Evolutionary conservation across 768 basidiomycete genomes (phyloP).

Genomic region (Lactarius vividus): DNA sequence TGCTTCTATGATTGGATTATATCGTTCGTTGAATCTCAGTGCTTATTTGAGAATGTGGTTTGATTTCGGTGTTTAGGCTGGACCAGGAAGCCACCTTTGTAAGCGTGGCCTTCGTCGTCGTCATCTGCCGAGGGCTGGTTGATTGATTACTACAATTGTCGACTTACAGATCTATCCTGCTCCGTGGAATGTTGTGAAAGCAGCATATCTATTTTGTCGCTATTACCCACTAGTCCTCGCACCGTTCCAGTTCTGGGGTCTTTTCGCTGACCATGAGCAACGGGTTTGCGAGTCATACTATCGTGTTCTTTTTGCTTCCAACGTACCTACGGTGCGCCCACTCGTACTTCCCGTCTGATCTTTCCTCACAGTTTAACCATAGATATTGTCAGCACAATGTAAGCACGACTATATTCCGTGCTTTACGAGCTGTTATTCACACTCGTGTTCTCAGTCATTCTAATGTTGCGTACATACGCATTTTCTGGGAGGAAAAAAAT

Average conservation of each 20-base stretch:
- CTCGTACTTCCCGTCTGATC: background rate
- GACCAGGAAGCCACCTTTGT: constrained; percentile 21
- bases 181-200: constrained; percentile 19
- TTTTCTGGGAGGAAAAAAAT: constrained; percentile 16
- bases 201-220: constrained; percentile 24
- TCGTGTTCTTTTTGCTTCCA: constrained; percentile 11
- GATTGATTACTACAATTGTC: background rate
- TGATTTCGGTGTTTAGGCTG: constrained; percentile 5
- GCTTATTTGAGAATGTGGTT: background rate
- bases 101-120: background rate
- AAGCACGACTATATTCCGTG: background rate
- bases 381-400: constrained; percentile 23
- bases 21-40: constrained; percentile 15
- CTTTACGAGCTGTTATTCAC: background rate
- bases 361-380: background rate
- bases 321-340: constrained; percentile 18
- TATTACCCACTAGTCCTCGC: constrained; percentile 20
- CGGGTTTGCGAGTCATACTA: background rate
- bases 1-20: constrained; percentile 29
- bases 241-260: constrained; percentile 23
- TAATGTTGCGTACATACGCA: constrained; percentile 26
- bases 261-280: background rate
- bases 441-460: constrained; percentile 11
- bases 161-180: constrained; percentile 19
- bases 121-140: background rate